Evolutionary conservation across 495 filamentous ascomycete genomes (phyloP).

Genomic region (Ascobolus immersus): DNA sequence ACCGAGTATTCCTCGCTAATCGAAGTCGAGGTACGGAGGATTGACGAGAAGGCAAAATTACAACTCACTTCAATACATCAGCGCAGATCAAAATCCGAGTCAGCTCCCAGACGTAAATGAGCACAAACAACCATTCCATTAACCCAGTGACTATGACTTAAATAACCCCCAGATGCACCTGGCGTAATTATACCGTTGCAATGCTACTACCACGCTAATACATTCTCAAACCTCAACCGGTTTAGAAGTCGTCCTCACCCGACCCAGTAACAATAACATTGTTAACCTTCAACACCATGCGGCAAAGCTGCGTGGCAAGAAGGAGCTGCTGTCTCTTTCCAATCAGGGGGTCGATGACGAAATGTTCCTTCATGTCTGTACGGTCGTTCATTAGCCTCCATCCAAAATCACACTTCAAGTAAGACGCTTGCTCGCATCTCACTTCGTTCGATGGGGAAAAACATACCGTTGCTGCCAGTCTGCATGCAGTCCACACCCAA

Average conservation of each 20-base stretch:
- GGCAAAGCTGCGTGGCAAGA: slow-evolving; percentile 86
- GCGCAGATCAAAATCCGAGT: too few relatives aligned
- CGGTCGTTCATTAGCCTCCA: slow-evolving; percentile 11
- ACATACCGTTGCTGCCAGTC: slow-evolving; percentile 57
- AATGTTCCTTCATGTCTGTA: slow-evolving; percentile 72
- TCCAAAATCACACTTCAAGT: not conserved
- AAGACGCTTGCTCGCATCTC: not conserved
- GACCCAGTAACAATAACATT: slow-evolving; percentile 91
- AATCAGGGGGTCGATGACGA: slow-evolving; percentile 93
- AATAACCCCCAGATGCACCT: too few relatives aligned
- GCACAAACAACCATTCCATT: too few relatives aligned
- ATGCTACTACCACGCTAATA: not conserved
- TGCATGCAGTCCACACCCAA: slow-evolving; percentile 97
- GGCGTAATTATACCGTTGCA: too few relatives aligned
- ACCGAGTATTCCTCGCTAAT: too few relatives aligned
- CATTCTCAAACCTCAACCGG: too few relatives aligned
- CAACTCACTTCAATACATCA: too few relatives aligned
- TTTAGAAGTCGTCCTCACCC: slow-evolving; percentile 78
- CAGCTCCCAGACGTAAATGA: too few relatives aligned
- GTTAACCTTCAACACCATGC: slow-evolving; percentile 95
- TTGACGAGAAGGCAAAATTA: too few relatives aligned
- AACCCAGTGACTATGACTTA: too few relatives aligned
- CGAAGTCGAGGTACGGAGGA: too few relatives aligned
- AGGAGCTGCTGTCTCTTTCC: slow-evolving; percentile 91
- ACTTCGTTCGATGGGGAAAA: slow-evolving; percentile 1